Conservation (phyloP, 768 basidiomycete species). For the Cytidiella melzeri region DNA sequence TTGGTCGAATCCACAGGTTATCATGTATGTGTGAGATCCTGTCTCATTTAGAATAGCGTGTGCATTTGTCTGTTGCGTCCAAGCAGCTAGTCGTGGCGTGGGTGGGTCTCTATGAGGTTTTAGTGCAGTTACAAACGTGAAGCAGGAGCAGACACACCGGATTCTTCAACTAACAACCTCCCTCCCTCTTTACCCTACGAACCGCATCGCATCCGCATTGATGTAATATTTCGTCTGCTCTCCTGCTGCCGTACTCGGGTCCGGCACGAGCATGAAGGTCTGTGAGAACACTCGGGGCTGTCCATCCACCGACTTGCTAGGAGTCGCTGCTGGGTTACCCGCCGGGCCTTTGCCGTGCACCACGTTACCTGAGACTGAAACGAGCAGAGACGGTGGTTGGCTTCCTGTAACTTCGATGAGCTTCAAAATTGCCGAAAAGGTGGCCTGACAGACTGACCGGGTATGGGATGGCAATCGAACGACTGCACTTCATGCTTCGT, state of each 20-base stretch:
- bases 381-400: conserved; percentile 70
- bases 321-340: conserved; percentile 49
- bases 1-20: no score
- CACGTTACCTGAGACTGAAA: conserved; percentile 78
- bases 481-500: conserved; percentile 84
- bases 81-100: no score
- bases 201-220: conserved; percentile 71
- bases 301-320: conserved; percentile 52
- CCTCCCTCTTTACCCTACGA: conserved; percentile 70
- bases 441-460: conserved; percentile 40
- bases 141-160: no score
- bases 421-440: conserved; percentile 3
- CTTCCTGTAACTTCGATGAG: conserved; percentile 39
- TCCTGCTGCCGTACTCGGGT: conserved; percentile 57
- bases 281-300: conserved; percentile 85
- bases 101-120: no score
- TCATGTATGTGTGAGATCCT: no score
- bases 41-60: no score
- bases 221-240: conserved; percentile 81
- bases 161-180: no score
- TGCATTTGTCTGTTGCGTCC: no score
- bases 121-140: no score
- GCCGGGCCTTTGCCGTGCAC: conserved; percentile 56
- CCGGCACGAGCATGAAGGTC: conserved; percentile 80
- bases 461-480: conserved; percentile 87